These are phyloP conservation scores for Yamadazyma siamensis DNA, from an alignment of 1,139 yeast genomes.

Conservation along the genomic window DNA sequence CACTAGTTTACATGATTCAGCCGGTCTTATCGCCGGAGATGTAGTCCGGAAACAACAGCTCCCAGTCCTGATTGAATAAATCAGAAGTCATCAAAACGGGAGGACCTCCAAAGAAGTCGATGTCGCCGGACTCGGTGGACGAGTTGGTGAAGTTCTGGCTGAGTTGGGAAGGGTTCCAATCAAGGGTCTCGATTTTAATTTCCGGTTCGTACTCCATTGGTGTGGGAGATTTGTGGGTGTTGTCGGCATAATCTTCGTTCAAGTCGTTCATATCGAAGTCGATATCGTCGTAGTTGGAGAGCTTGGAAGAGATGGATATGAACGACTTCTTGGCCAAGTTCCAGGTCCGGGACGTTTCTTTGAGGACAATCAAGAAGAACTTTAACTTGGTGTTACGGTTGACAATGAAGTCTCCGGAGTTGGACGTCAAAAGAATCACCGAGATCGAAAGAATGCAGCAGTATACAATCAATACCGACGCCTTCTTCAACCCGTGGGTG, in stretches of 20 bases:
- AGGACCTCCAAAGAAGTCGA: conserved; percentile 50
- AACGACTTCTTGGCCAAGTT: conserved; percentile 47
- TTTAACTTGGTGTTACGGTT: conserved; percentile 26
- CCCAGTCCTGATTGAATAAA: conserved; percentile 51
- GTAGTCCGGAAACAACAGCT: conserved; percentile 45
- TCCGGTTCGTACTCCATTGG: conserved; percentile 2
- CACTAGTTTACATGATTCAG: too few species aligned
- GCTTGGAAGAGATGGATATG: conserved; percentile 35
- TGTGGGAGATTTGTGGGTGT: conserved; percentile 5
- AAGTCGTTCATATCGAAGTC: conserved; percentile 12
- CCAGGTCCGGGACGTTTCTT: conserved; percentile 46
- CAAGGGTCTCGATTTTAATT: background rate
- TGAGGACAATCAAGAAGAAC: conserved; percentile 37
- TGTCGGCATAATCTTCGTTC: conserved; percentile 7
- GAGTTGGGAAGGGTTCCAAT: conserved; percentile 1
- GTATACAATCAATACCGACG: conserved; percentile 47
- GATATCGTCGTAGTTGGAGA: conserved; percentile 15
- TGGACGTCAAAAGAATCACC: conserved; percentile 35
- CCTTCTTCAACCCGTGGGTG: conserved; percentile 40
- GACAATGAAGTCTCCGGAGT: conserved; percentile 24
- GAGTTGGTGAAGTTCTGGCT: conserved; percentile 2
- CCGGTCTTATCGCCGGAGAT: conserved; percentile 14
- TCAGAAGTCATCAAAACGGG: conserved; percentile 54
- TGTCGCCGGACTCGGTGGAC: conserved; percentile 17
- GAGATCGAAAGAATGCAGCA: conserved; percentile 47